Base-by-base conservation (phyloP, 202 grass and related monocot species). In the Musa balbisiana region DNA sequence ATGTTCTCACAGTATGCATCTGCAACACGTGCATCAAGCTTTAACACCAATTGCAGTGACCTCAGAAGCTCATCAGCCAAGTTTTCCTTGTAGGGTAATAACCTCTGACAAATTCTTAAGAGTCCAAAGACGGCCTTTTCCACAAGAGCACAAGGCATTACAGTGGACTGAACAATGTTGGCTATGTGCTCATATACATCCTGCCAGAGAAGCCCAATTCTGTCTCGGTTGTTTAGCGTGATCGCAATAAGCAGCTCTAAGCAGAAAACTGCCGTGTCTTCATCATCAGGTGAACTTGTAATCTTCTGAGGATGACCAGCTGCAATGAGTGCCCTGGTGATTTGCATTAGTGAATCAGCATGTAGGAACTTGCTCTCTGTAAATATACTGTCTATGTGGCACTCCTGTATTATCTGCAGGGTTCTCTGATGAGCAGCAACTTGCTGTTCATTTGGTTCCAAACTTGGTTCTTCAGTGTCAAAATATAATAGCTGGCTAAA, bases 1-100 rank as follows among this genome's bases (percentile, higher is more conserved):
- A 99, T 99, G 76, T 99, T 99, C 72, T 92, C 95, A 87, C 95
- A 99, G 68, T 99, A 99, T 63, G 95, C 91, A 94, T 99, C 95
- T 71, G 95, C 95, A 49, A 99, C 95, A 85, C 91, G 95, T 50
- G 95, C 95, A 85, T 99, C 95, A 62, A 99, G 91, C 82, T 99
- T 99, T 65, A 99, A 73, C 77, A 99, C 89, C 26, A 99, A 73
- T 80, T 99, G 91, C 69, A 99, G 67, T 16, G 95, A 95, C 76
- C 77, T 89, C 72, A 99, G 70, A 81, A 99, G 83, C 87, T 94
- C 91, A 90, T 99, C 95, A 15, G 86, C 89, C 69, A 99, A 72
- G 67, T 99, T 94, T 49, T 91, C 95, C 73, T 99, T 99, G 78
- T 99, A 99, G 43, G 95, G 95, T 78, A 99, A 86, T 75, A 99